A percentile compares a stretch with the other conserved stretches of the same genome.
Conservation (phyloP, 1,139 yeast species). For the Blastobotrys capitulatus region DNA sequence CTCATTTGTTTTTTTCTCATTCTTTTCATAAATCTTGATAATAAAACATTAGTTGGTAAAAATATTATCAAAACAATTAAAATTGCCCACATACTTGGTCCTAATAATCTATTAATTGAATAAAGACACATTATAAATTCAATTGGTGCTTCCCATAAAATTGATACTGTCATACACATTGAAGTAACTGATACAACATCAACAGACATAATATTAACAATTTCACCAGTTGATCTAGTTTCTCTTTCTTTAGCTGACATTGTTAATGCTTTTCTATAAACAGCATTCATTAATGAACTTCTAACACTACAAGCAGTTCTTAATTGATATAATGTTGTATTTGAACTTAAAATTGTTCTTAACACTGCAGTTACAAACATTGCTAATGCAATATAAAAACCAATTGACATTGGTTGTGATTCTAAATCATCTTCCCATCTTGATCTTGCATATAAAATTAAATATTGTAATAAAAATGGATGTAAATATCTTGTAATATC, state of each 20-base stretch:
- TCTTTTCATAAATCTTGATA: slow-evolving; percentile 45
- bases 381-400: slow-evolving; percentile 70
- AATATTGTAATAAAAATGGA: slow-evolving; percentile 69
- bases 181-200: slow-evolving; percentile 72
- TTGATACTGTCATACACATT: slow-evolving; percentile 47
- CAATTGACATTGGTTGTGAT: slow-evolving; percentile 54
- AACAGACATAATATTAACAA: slow-evolving; percentile 60
- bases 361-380: slow-evolving; percentile 75
- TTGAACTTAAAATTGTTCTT: slow-evolving; percentile 82
- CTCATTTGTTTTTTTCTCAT: slow-evolving; percentile 66
- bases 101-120: slow-evolving; percentile 55
- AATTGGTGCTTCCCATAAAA: slow-evolving; percentile 54
- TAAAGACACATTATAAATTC: slow-evolving; percentile 48
- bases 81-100: slow-evolving; percentile 60
- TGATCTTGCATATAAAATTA: slow-evolving; percentile 75
- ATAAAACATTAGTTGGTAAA: slow-evolving; percentile 52
- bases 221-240: slow-evolving; percentile 80
- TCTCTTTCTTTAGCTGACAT: slow-evolving; percentile 77
- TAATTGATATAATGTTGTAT: slow-evolving; percentile 45
- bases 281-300: slow-evolving; percentile 65
- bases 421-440: slow-evolving; percentile 37
- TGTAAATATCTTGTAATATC: slow-evolving; percentile 66
- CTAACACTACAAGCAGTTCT: slow-evolving; percentile 29
- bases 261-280: slow-evolving; percentile 72
- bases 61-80: slow-evolving; percentile 47